Conservation (phyloP, 192 early-diverging fungal genomes). For the Coemansia sp. region DNA sequence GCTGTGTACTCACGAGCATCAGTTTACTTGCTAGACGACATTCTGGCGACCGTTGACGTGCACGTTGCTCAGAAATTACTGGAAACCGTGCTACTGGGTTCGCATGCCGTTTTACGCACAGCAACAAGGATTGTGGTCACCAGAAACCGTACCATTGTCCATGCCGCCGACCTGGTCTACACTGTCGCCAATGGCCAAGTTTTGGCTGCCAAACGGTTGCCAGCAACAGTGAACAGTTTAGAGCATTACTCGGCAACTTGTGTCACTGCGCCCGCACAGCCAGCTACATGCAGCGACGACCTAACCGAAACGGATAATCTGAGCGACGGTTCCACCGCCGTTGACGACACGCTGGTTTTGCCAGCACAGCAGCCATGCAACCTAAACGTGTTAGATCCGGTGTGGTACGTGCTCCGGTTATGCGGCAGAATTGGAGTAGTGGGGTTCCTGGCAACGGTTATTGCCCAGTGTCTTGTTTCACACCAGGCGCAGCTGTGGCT, state of each 20-base stretch:
- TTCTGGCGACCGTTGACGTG: slow-evolving; percentile 62
- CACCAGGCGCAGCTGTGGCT: slow-evolving; percentile 28
- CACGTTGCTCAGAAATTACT: slow-evolving; percentile 54
- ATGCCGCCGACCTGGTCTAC: slow-evolving; percentile 46
- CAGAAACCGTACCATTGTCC: slow-evolving; percentile 48
- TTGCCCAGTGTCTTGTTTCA: slow-evolving; percentile 17
- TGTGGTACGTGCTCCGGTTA: slow-evolving; percentile 28
- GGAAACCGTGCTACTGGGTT: slow-evolving; percentile 60
- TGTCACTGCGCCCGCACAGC: no score
- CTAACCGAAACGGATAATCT: no score
- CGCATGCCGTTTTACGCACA: slow-evolving; percentile 30
- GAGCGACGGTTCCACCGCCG: no score
- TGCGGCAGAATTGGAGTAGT: slow-evolving; percentile 13
- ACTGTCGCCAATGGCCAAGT: slow-evolving; percentile 44
- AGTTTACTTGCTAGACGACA: slow-evolving; percentile 69
- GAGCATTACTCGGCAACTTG: neutral
- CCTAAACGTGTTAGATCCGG: slow-evolving; percentile 1
- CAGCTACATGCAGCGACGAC: no score
- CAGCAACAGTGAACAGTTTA: neutral
- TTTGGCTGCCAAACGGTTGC: neutral
- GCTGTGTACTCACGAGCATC: slow-evolving; percentile 66
- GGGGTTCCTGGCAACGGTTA: slow-evolving; percentile 12
- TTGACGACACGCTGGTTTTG: no score
- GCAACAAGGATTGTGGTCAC: slow-evolving; percentile 55
- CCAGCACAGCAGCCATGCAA: no score